Conservation (phyloP, 495 filamentous ascomycete genomes). For the Penicillium canescens region DNA sequence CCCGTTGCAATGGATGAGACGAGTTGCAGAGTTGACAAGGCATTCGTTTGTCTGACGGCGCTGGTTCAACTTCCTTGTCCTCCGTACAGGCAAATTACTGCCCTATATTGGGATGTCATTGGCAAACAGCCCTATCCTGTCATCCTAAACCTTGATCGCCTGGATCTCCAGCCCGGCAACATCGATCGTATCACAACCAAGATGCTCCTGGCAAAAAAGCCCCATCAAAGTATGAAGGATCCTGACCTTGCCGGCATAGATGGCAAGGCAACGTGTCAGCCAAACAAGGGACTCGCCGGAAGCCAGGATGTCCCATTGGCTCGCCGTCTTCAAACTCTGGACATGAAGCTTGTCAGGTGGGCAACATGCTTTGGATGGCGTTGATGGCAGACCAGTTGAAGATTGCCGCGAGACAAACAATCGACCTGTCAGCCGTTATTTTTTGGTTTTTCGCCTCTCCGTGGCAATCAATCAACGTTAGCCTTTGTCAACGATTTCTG, state of each 20-base stretch:
- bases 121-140: constrained; percentile 3
- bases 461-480: constrained; percentile 10
- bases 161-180: constrained; percentile 9
- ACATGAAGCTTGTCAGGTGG: constrained; percentile 10
- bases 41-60: background rate
- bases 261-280: constrained; percentile 4
- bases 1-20: constrained; percentile 4
- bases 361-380: constrained; percentile 19
- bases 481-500: constrained; percentile 17
- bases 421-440: background rate
- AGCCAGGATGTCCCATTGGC: constrained; percentile 3
- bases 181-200: constrained; percentile 12
- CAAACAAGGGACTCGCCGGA: constrained; percentile 4
- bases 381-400: constrained; percentile 13
- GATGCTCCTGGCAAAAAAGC: constrained; percentile 7
- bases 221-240: constrained; percentile 2
- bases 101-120: constrained; percentile 9
- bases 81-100: background rate
- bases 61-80: background rate
- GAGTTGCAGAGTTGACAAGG: background rate
- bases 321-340: background rate
- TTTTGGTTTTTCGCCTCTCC: constrained; percentile 1
- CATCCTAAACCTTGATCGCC: constrained; percentile 17
- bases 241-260: constrained; percentile 5
- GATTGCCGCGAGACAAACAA: background rate